Evolutionary conservation across 345 rosid genomes (phyloP), one percentile per base, ranked within the genome.

Genomic region (Rhodomyrtus tomentosa): DNA sequence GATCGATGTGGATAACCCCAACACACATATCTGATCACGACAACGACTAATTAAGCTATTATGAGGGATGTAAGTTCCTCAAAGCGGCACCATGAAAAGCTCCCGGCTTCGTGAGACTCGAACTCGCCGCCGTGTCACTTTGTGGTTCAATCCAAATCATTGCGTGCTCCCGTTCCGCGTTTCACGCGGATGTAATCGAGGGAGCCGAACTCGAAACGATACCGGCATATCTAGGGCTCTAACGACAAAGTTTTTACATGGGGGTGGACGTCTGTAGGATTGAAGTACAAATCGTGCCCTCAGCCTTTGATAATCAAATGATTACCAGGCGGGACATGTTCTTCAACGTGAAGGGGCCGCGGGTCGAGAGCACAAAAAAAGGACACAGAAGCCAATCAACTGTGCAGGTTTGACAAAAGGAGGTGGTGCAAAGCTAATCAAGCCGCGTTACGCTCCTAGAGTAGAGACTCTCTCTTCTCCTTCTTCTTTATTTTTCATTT

Each of bases 91-190:
- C 3, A 1, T 5, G 0, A 20, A 36, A 4, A 68, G 32, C 12
- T 68, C 12, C 13, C 13, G 1, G 14, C 10, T 20, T 36, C 5
- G 2, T 10, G 20, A 16, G 6, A 20, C 24, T 68, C 7, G 22
- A 2, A 32, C 14, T 36, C 12, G 7, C 20, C 25, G 0, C 7
- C 1, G 3, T 1, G 2, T 68, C 25, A 8, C 25, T 68, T 8
- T 25, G 20, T 36, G 3, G 1, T 68, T 36, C 22, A 2, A 3
- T 32, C 14, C 12, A 18, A 18, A 9, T 36, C 9, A 11, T 36
- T 4, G 6, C 24, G 24, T 40, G 32, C 18, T 16, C 4, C 1
- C 5, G 13, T 32, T 8, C 40, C 3, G 40, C 40, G 40, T 18
- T 18, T 13, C 40, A 32, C 2, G 11, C 27, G 11, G 50, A 62